Conservation (phyloP, 306 rosid genomes). For the Pterocarpus macrocarpus region DNA sequence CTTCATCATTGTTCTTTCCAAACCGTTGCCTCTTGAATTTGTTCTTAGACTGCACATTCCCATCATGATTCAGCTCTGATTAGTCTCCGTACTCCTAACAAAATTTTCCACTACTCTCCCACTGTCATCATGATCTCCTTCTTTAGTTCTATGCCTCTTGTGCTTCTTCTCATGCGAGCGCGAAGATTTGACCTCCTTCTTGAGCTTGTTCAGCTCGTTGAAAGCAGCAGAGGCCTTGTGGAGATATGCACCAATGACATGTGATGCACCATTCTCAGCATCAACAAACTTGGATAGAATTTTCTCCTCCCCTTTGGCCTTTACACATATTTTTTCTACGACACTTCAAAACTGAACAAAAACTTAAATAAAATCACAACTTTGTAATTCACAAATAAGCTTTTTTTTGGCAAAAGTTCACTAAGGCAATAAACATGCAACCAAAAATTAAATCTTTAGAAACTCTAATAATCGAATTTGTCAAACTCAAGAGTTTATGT, state of each 20-base stretch:
- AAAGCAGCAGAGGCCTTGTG: conserved; percentile 43
- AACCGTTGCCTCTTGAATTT: background rate
- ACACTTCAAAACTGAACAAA: background rate
- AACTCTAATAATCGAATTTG: no score
- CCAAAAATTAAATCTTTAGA: no score
- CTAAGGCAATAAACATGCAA: no score
- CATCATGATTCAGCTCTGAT: background rate
- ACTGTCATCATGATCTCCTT: background rate
- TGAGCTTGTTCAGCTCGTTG: conserved; percentile 50
- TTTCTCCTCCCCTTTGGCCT: conserved; percentile 21
- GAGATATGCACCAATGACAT: conserved; percentile 42
- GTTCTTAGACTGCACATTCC: background rate
- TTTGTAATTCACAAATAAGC: no score
- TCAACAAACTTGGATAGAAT: conserved; percentile 50
- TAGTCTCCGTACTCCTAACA: conserved; percentile 1
- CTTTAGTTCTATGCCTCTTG: background rate
- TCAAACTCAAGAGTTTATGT: no score
- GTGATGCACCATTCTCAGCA: conserved; percentile 56
- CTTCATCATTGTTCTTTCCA: background rate
- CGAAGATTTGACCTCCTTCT: conserved; percentile 42
- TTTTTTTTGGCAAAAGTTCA: no score
- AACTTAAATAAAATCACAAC: background rate
- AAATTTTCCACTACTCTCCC: conserved; percentile 21
- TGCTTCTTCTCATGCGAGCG: conserved; percentile 44
- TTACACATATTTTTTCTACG: background rate